These are phyloP conservation scores for Russula earlei DNA, from an alignment of 768 basidiomycete genomes.

Conservation along the genomic window DNA sequence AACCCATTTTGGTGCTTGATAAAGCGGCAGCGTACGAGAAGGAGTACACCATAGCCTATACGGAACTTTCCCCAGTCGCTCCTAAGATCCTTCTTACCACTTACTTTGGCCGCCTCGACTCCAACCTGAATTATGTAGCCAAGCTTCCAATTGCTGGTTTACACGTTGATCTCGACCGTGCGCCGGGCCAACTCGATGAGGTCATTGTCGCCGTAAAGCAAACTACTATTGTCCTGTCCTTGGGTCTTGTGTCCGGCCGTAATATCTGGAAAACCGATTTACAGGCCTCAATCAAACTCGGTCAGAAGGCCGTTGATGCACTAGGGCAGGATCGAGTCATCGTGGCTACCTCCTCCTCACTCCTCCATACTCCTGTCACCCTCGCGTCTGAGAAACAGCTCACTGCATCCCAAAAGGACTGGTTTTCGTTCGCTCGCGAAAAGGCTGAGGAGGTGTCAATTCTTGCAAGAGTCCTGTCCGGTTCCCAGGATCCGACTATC, in stretches of 20 bases:
- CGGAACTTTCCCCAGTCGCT: constrained; percentile 68
- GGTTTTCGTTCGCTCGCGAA: constrained; percentile 98
- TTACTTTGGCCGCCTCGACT: constrained; percentile 94
- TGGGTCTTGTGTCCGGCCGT: constrained; percentile 94
- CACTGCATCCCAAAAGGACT: constrained; percentile 82
- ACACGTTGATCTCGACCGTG: constrained; percentile 95
- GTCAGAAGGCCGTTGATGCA: constrained; percentile 72
- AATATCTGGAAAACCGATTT: constrained; percentile 99
- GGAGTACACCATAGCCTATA: constrained; percentile 73
- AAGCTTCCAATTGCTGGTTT: constrained; percentile 90
- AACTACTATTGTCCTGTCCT: constrained; percentile 74
- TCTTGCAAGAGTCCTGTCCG: constrained; percentile 78
- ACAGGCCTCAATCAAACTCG: constrained; percentile 66
- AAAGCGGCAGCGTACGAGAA: constrained; percentile 64
- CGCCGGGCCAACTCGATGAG: constrained; percentile 77
- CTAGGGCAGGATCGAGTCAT: constrained; percentile 87
- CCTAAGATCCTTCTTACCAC: constrained; percentile 93
- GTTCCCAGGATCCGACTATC: constrained; percentile 67
- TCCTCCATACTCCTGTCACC: constrained; percentile 96
- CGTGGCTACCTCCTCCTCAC: constrained; percentile 92
- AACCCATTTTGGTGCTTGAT: constrained; percentile 94
- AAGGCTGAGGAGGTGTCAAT: constrained; percentile 86
- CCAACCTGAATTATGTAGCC: constrained; percentile 78
- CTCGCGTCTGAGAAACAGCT: constrained; percentile 88
- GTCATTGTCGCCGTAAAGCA: constrained; percentile 77